phyloP scores from a whole-genome alignment of 192 early-diverging fungal genomes.

The Coemansia sp. region DNA sequence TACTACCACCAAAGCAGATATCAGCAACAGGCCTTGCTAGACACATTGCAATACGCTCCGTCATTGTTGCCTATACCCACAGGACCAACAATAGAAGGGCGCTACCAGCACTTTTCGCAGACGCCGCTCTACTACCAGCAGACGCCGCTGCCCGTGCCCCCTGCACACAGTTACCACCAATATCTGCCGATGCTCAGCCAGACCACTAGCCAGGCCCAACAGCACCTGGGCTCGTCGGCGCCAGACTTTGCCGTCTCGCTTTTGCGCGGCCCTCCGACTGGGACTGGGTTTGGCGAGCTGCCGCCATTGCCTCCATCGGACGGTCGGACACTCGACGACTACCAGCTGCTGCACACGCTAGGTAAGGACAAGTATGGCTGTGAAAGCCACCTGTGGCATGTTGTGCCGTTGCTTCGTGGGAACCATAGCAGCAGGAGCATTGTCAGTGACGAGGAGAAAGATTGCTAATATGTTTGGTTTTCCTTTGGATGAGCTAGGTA shows the following conservation, averaged over 20 bases:
- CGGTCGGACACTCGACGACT: slow-evolving; percentile 47
- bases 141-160: background rate
- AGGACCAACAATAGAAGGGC: background rate
- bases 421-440: too few species aligned
- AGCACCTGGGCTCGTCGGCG: background rate
- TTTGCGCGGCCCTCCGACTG: slow-evolving; percentile 5
- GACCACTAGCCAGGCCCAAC: slow-evolving; percentile 8
- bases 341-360: slow-evolving; percentile 49
- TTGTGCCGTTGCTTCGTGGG: background rate
- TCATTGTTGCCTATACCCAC: background rate
- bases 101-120: slow-evolving; percentile 2
- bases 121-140: slow-evolving; percentile 10
- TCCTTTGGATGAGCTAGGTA: slow-evolving; percentile 61
- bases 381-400: slow-evolving; percentile 8
- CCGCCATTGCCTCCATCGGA: slow-evolving; percentile 17
- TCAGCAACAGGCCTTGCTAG: background rate
- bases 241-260: slow-evolving; percentile 5
- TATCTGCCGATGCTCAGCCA: slow-evolving; percentile 16
- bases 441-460: background rate
- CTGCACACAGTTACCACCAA: background rate
- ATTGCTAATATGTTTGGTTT: background rate
- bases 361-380: slow-evolving; percentile 23
- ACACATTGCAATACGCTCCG: background rate
- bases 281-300: slow-evolving; percentile 2
- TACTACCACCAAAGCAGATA: slow-evolving; percentile 10